Evolutionary conservation across 1,139 yeast species (phyloP), one percentile per base, ranked within the genome.

Genomic region (Maudiozyma humilis): DNA sequence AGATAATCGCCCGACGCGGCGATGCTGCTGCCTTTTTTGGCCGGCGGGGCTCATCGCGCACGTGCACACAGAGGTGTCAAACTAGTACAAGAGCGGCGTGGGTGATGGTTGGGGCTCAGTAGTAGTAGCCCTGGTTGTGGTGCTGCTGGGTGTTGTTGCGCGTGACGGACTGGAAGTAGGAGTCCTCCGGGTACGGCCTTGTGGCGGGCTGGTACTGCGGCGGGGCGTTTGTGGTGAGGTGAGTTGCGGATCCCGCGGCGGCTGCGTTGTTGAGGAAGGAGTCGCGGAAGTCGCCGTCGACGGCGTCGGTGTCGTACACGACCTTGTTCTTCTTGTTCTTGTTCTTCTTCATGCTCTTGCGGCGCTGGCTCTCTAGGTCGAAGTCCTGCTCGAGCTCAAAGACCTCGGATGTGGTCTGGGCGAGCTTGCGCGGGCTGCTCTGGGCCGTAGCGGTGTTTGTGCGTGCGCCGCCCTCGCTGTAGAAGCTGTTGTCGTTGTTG

Each of bases 321-420:
- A 33, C 35, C n/a, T n/a, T n/a, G n/a, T n/a, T n/a, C n/a, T n/a
- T n/a, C n/a, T n/a, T n/a, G n/a, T 36, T 25, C 32, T 40, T 40
- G 8, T 41, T 36, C 6, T 20, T 16, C 29, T 38, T 44, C 13
- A 38, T 35, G 14, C 49, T 38, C 38, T 50, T 52, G 10, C 44
- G 47, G 33, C 50, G 53, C 40, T 59, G 64, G n/a, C 53, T 54
- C 41, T 61, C 63, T 13, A 61, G 44, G 47, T 61, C 64, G 38
- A 58, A 59, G 37, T 56, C 62, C 41, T 59, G 57, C 37, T 59
- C 63, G 40, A 57, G 34, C 44, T 56, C 63, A 44, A 50, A 54
- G 4, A 53, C 55, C 13, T 57, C 60, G 14, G 40, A 43, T n/a
- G n/a, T n/a, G n/a, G n/a, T n/a, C n/a, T n/a, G n/a, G n/a, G n/a